phyloP scores from a whole-genome alignment of 371 early-diverging fungal species.

The Mucor mucedo region DNA sequence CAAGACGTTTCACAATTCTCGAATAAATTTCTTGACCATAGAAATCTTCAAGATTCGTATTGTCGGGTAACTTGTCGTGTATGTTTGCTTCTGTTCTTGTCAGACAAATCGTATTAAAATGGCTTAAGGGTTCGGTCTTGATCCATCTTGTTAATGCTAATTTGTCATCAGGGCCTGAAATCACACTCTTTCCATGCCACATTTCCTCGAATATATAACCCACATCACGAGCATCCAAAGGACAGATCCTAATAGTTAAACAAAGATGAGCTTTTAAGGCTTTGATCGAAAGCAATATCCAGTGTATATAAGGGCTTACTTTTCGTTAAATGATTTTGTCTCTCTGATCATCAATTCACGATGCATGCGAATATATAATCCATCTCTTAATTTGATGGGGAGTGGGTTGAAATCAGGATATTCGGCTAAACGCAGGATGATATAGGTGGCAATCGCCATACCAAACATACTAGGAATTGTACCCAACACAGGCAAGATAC shows the following conservation, averaged over 20 bases:
- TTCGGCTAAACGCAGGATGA: slow-evolving; percentile 78
- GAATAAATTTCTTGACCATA: slow-evolving; percentile 40
- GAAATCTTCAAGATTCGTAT: slow-evolving; percentile 39
- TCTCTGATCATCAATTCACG: slow-evolving; percentile 78
- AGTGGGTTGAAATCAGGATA: slow-evolving; percentile 80
- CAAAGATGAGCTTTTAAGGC: no score
- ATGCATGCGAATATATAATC: slow-evolving; percentile 73
- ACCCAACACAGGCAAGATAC: slow-evolving; percentile 87
- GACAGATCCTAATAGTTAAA: slow-evolving; percentile 40
- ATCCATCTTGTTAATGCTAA: slow-evolving; percentile 83
- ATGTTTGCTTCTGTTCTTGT: slow-evolving; percentile 75
- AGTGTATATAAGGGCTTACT: slow-evolving; percentile 34
- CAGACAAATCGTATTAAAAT: slow-evolving; percentile 84
- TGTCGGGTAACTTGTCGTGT: slow-evolving; percentile 56
- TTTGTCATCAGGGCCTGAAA: slow-evolving; percentile 79
- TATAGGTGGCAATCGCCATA: slow-evolving; percentile 86
- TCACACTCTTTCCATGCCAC: slow-evolving; percentile 81
- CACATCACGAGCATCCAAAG: slow-evolving; percentile 73
- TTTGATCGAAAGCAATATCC: no score
- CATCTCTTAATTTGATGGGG: slow-evolving; percentile 79
- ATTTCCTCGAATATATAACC: slow-evolving; percentile 90
- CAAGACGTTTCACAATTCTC: slow-evolving; percentile 14
- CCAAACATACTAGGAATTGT: slow-evolving; percentile 96
- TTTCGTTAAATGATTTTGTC: slow-evolving; percentile 45
- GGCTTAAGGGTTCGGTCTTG: slow-evolving; percentile 60